Base-by-base conservation (phyloP, 805 yeast species). In the Jamesozyma jinghongensis region DNA sequence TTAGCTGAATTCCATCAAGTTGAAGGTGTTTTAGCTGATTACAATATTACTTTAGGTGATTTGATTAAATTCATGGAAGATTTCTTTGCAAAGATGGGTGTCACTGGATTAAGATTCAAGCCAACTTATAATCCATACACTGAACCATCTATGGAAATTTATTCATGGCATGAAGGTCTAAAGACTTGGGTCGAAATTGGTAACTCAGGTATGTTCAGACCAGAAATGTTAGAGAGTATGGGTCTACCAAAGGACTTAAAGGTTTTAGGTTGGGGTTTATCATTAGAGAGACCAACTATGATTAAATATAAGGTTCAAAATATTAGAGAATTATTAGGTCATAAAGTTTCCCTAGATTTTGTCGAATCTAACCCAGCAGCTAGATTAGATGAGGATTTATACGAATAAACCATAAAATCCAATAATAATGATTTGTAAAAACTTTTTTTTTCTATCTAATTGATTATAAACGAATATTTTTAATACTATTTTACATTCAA, bases 101-200 rank as follows among this genome's bases (percentile, higher is more conserved):
- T 94, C 44, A 78, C 80, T 52, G 82, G 87, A 53, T 75, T 92
- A 57, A 82, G 97, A 68, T 92, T 92, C 79, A 92, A 92, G 71
- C 96, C 99, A 50, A 94, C 99, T 31, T 92, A 92, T 69, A 92
- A 92, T 67, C 99, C 99, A 44, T 92, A 92, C 75, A 92, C 99
- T 43, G 99, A 92, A 68, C 99, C 99, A 43, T 85, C 95, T 6
- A 76, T 92, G 77, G 99, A 92, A 71, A 92, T 92, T 52, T 92
- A 82, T 65, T 92, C 97, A 37, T 92, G 85, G 83, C 99, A 92
- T 68, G 80, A 78, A 54, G 96, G 96, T 38, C 74, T 92, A 56
- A 80, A 74, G 53, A 92, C 86, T 65, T 94, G 98, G 98, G 98
- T 92, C 48, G 99, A 92, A 72, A 90, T 92, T 57, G 99, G 99